Percentiles rank a stretch among this genome's conserved stretches.
Conservation (phyloP, 75 land plant species). For the Selaginella moellendorffii region DNA sequence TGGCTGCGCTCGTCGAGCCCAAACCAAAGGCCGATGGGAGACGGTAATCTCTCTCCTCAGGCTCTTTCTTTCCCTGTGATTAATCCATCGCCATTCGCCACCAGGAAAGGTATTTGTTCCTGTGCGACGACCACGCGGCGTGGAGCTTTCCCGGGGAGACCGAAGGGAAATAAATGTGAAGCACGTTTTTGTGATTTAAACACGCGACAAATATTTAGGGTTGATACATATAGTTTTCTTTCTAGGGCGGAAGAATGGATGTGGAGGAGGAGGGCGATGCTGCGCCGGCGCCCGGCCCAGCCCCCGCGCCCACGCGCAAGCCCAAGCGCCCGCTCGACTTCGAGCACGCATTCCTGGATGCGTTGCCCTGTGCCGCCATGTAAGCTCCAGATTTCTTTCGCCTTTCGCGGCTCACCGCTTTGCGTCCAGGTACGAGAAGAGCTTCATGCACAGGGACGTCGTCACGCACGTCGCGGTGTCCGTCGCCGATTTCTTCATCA, state of each 20-base stretch:
- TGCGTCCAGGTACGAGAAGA: constrained; percentile 89
- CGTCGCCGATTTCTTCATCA: constrained; percentile 83
- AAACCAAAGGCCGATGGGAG: neutral
- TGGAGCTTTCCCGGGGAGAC: neutral
- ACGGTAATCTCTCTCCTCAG: no score
- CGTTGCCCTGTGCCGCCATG: constrained; percentile 89
- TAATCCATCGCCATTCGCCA: no score
- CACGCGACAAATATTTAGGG: neutral
- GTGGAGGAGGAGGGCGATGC: neutral
- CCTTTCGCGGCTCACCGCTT: neutral
- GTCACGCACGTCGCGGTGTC: constrained; percentile 94
- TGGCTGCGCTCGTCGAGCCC: neutral
- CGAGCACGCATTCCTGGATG: constrained; percentile 82
- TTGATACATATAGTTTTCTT: neutral
- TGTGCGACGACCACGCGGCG: neutral
- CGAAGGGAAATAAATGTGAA: neutral
- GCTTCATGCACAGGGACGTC: constrained; percentile 97
- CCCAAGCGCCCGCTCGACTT: constrained; percentile 89
- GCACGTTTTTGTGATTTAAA: neutral
- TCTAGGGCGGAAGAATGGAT: neutral
- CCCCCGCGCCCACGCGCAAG: constrained; percentile 44
- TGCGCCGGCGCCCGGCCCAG: constrained; percentile 60
- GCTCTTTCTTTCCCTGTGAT: no score
- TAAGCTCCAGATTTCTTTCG: constrained; percentile 19
- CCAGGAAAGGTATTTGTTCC: neutral